Percentiles rank a stretch among this genome's conserved stretches.
Evolutionary conservation across 2,329 filamentous ascomycete species (phyloP).

Genomic region (Aspergillus awamori): DNA sequence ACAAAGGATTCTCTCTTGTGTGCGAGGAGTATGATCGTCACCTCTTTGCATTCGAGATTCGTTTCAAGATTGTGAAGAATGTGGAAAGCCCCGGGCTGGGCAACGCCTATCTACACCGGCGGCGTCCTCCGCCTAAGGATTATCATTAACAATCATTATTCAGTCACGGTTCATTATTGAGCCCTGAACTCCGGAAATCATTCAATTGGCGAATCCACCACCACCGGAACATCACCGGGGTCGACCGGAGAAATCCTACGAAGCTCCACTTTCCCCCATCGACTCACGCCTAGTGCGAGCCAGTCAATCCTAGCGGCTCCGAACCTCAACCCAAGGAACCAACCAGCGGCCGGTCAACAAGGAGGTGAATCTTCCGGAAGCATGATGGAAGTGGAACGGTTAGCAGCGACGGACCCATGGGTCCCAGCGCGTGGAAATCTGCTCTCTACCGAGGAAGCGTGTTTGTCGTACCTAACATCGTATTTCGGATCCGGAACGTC

Average conservation of each 20-base stretch:
- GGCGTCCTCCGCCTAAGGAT: background rate
- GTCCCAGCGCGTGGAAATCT: slow-evolving; percentile 6
- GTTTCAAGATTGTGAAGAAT: no score
- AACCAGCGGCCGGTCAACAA: background rate
- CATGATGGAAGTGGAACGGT: slow-evolving; percentile 6
- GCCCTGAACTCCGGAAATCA: background rate
- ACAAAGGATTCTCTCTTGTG: no score
- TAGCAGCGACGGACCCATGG: slow-evolving; percentile 5
- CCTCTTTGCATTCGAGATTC: no score
- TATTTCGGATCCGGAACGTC: no score
- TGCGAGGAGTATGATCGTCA: no score
- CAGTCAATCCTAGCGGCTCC: background rate
- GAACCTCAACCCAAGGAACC: background rate
- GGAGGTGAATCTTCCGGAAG: slow-evolving; percentile 11
- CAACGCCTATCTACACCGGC: background rate
- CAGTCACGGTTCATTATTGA: background rate
- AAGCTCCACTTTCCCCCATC: background rate
- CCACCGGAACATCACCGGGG: slow-evolving; percentile 4
- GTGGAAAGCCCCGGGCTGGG: no score
- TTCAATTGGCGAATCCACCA: background rate
- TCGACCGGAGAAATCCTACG: slow-evolving; percentile 4
- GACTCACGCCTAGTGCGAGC: background rate
- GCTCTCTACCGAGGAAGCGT: background rate
- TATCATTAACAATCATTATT: background rate
- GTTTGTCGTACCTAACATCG: background rate